Base-by-base conservation (phyloP, 1,284 basidiomycete species). In the Amylostereum chailletii region DNA sequence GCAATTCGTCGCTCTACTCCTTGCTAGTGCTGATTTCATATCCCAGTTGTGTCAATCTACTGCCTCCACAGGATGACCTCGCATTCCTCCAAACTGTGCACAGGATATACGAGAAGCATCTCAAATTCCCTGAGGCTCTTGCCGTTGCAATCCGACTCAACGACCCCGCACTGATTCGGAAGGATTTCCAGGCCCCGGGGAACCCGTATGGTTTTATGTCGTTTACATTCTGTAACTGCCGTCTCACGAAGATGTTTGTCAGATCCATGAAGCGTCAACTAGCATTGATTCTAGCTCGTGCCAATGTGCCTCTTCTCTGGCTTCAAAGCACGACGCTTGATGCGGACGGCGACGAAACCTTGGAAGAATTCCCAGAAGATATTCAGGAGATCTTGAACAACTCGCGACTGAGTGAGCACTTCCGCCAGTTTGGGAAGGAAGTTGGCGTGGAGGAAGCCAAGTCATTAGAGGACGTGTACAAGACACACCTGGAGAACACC, bases 381-480 rank as follows among this genome's bases (percentile, higher is more conserved):
- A 75, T 98, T 2, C 63, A 87, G 33, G 88, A 90, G 47, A 94
- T 90, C 57, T 68, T 97, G 51, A 88, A 84, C 68, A 95, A 95
- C 62, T 78, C 82, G 5, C 81, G 84, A 50, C 72, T 97, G n/a
- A 92, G 88, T 52, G 65, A 74, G 33, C 83, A 88, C 63, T 98
- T 99, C 77, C 82, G 83, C 48, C 83, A 84, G 31, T 99, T 97
- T 61, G 96, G 94, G 37, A 96, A 94, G 67, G 95, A 98, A 65
- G 76, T 99, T 49, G 93, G 86, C 47, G 94, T 97, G 3, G 71
- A 77, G 5, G 95, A 98, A 43, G 79, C 96, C 4, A 93, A 91
- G 72, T 88, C 84, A 46, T 71, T 98, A 49, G 96, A 99, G 62
- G 96, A 99, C 65, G 91, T 99, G 33, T 99, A 99, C 75, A 99